Percentiles rank a stretch among this genome's conserved stretches.
These are phyloP conservation scores for Kazachstania viticola DNA, from an alignment of 805 yeast genomes.

Conservation along the genomic window DNA sequence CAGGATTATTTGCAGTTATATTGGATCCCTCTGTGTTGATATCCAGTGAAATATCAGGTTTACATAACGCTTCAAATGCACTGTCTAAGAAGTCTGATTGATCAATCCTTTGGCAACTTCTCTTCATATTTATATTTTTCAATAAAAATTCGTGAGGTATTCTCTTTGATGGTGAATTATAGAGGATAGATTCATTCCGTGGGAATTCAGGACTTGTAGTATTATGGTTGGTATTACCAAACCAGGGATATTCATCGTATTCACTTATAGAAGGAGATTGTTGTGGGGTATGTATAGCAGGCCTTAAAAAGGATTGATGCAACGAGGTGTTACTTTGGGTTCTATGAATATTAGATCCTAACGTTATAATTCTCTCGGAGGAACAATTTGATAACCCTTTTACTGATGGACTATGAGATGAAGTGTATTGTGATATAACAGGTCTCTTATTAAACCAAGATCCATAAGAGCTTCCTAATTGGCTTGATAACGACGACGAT, in stretches of 20 bases:
- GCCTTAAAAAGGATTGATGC: slow-evolving; percentile 12
- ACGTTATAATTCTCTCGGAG: slow-evolving; percentile 16
- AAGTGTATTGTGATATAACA: slow-evolving; percentile 11
- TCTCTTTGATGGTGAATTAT: slow-evolving; percentile 1
- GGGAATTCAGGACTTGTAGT: slow-evolving; percentile 22
- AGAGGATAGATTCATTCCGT: slow-evolving; percentile 8
- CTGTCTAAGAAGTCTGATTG: slow-evolving; percentile 21
- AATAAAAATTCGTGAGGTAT: slow-evolving; percentile 3
- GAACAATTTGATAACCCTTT: slow-evolving; percentile 10
- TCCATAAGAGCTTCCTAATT: slow-evolving; percentile 24
- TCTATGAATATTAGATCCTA: slow-evolving; percentile 9
- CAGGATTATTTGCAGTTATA: slow-evolving; percentile 10
- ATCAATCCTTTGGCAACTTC: slow-evolving; percentile 19
- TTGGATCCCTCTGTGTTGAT: slow-evolving; percentile 2
- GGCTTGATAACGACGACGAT: slow-evolving; percentile 30
- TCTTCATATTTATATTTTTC: slow-evolving; percentile 11
- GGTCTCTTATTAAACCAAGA: slow-evolving; percentile 25
- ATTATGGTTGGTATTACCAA: slow-evolving; percentile 9
- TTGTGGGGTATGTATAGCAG: slow-evolving; percentile 21
- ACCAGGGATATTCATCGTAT: slow-evolving; percentile 34
- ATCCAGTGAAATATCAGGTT: slow-evolving; percentile 2
- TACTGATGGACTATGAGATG: slow-evolving; percentile 17
- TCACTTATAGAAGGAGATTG: slow-evolving; percentile 28
- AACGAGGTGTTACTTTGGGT: slow-evolving; percentile 22
- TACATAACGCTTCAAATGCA: slow-evolving; percentile 16